These are phyloP conservation scores for Xylariaceae sp. DNA, from an alignment of 2,329 filamentous ascomycete genomes.

Conservation along the genomic window DNA sequence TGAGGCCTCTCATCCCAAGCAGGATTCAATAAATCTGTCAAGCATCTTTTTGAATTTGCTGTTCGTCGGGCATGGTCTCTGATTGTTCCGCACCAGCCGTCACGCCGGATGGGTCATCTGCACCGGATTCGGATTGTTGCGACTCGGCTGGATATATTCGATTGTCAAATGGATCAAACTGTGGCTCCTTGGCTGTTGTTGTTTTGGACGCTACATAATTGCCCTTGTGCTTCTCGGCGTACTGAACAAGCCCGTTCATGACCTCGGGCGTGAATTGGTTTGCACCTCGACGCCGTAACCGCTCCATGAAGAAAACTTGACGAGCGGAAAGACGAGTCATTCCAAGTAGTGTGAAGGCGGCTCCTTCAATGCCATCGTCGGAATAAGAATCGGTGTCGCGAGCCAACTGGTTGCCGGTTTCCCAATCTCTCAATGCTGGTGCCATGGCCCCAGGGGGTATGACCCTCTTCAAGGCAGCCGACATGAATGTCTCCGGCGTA, in stretches of 20 bases:
- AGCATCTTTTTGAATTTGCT: slow-evolving; percentile 7
- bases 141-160: neutral
- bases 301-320: slow-evolving; percentile 24
- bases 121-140: neutral
- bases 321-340: slow-evolving; percentile 18
- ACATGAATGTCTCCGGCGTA: slow-evolving; percentile 22
- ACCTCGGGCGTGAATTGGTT: slow-evolving; percentile 22
- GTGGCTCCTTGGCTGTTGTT: neutral
- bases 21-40: slow-evolving; percentile 1
- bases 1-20: neutral
- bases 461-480: slow-evolving; percentile 24
- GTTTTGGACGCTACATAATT: neutral
- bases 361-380: slow-evolving; percentile 25
- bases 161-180: neutral
- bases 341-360: slow-evolving; percentile 22
- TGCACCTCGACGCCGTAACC: slow-evolving; percentile 21
- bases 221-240: slow-evolving; percentile 17
- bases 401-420: slow-evolving; percentile 29
- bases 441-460: slow-evolving; percentile 28
- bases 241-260: slow-evolving; percentile 27
- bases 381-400: slow-evolving; percentile 22
- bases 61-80: neutral
- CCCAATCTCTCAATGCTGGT: slow-evolving; percentile 31
- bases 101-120: neutral
- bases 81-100: neutral